phyloP scores from a whole-genome alignment of 768 basidiomycete genomes.

The Lactarius hatsudake region DNA sequence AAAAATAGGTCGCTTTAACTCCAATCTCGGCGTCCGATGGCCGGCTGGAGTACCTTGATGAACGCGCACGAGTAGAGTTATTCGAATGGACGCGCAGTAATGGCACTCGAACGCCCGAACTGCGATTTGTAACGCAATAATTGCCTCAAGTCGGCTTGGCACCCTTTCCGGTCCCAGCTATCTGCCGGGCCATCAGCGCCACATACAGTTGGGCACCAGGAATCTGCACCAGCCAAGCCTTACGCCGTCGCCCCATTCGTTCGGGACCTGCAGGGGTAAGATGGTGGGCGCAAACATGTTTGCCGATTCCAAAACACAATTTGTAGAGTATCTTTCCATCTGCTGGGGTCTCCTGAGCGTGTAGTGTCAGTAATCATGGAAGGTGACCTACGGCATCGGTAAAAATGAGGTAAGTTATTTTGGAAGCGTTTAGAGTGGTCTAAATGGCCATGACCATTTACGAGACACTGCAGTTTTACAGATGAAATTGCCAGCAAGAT shows the following conservation, averaged over 20 bases:
- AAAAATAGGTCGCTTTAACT: neutral
- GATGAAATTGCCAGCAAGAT: neutral
- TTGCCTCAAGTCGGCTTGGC: neutral
- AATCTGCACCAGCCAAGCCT: neutral
- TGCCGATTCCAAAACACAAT: neutral
- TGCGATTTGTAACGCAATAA: neutral
- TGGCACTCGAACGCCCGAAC: neutral
- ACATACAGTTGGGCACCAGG: neutral
- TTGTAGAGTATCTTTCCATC: neutral
- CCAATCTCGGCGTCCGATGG: neutral
- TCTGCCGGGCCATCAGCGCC: neutral
- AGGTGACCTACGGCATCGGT: neutral
- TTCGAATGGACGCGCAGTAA: neutral
- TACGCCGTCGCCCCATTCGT: neutral
- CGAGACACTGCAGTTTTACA: too few relatives aligned
- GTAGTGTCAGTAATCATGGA: neutral
- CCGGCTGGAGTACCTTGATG: neutral
- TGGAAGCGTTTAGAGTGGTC: too few relatives aligned
- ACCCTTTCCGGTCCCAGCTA: neutral
- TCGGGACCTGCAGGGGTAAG: neutral
- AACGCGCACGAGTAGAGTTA: neutral
- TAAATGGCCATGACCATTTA: too few relatives aligned
- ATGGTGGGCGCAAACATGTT: neutral
- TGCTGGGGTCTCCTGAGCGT: neutral
- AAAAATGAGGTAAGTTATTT: too few relatives aligned